Percentiles rank a stretch among this genome's conserved stretches.
Conservation (phyloP, 106 monocot genomes). For the Dendrobium officinale region DNA sequence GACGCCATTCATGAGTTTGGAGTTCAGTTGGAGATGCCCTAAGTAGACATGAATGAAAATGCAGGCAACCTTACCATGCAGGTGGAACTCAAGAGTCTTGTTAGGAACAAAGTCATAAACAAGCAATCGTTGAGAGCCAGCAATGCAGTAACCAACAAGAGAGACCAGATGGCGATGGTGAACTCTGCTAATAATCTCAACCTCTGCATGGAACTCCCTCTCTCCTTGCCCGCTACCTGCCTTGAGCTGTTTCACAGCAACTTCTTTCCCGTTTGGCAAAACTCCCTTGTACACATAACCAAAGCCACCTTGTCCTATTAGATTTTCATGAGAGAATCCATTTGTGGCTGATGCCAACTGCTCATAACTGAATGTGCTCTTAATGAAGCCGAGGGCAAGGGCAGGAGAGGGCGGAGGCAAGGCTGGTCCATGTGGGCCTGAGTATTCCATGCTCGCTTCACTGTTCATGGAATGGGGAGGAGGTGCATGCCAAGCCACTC, state of each 20-base stretch:
- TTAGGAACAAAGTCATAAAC: slow-evolving; percentile 88
- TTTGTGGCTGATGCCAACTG: slow-evolving; percentile 60
- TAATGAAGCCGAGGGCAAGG: slow-evolving; percentile 47
- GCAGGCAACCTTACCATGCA: slow-evolving; percentile 39
- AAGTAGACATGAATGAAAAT: no score
- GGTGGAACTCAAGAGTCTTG: slow-evolving; percentile 73
- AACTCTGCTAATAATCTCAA: slow-evolving; percentile 86
- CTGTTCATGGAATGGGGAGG: slow-evolving; percentile 20
- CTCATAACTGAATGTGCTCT: slow-evolving; percentile 75
- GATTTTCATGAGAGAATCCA: slow-evolving; percentile 51
- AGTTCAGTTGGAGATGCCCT: no score
- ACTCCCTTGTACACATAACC: slow-evolving; percentile 78
- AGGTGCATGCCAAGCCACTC: slow-evolving; percentile 13
- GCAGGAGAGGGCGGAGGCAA: slow-evolving; percentile 34
- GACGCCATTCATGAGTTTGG: no score
- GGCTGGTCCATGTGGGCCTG: slow-evolving; percentile 41
- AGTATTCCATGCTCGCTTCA: slow-evolving; percentile 37
- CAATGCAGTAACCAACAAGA: slow-evolving; percentile 79
- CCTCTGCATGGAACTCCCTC: slow-evolving; percentile 90
- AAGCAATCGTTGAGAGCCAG: slow-evolving; percentile 60
- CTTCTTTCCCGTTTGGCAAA: slow-evolving; percentile 66
- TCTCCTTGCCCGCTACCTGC: slow-evolving; percentile 72
- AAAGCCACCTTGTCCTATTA: slow-evolving; percentile 84
- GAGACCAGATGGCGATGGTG: slow-evolving; percentile 88
- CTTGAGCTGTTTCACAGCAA: slow-evolving; percentile 82